A percentile compares a stretch with the other conserved stretches of the same genome.
phyloP scores from a whole-genome alignment of 345 rosid species.

The Melaleuca quinquenervia region DNA sequence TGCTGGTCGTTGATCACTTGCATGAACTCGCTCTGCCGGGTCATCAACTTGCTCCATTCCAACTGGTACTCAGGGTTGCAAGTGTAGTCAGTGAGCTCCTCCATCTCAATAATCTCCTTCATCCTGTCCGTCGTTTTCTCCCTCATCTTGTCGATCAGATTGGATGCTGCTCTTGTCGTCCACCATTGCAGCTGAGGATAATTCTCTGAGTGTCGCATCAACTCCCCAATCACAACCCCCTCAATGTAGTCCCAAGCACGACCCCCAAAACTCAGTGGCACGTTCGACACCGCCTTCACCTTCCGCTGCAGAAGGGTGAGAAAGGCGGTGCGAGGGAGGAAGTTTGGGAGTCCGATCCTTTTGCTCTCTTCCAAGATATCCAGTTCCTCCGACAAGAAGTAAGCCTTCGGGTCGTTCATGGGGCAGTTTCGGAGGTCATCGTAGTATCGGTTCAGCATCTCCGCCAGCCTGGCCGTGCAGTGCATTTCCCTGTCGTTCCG shows the following conservation, averaged over 20 bases:
- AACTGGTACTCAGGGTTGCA: conserved; percentile 12
- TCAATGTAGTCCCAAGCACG: conserved; percentile 15
- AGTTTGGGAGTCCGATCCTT: conserved; percentile 20
- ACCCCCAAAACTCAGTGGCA: neutral
- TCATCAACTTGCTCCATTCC: conserved; percentile 12
- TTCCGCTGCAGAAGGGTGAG: conserved; percentile 4
- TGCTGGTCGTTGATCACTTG: neutral
- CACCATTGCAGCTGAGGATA: conserved; percentile 8
- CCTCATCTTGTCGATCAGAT: conserved; percentile 10
- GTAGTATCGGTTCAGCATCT: conserved; percentile 6
- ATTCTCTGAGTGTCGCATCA: conserved; percentile 1
- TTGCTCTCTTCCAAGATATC: conserved; percentile 12
- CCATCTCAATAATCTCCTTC: conserved; percentile 18
- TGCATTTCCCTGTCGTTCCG: conserved; percentile 18
- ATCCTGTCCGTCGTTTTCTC: conserved; percentile 14
- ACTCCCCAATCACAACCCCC: neutral
- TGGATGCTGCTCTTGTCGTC: conserved; percentile 7
- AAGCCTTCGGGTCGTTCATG: neutral
- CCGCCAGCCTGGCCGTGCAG: conserved; percentile 10
- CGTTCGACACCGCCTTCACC: conserved; percentile 1
- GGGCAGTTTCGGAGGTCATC: neutral
- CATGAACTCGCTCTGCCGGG: neutral
- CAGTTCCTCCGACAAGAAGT: conserved; percentile 14
- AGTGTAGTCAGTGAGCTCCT: conserved; percentile 23
- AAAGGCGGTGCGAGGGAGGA: conserved; percentile 15